These are phyloP conservation scores for Stemphylium beticola DNA, from an alignment of 2,329 filamentous ascomycete species.

Conservation along the genomic window DNA sequence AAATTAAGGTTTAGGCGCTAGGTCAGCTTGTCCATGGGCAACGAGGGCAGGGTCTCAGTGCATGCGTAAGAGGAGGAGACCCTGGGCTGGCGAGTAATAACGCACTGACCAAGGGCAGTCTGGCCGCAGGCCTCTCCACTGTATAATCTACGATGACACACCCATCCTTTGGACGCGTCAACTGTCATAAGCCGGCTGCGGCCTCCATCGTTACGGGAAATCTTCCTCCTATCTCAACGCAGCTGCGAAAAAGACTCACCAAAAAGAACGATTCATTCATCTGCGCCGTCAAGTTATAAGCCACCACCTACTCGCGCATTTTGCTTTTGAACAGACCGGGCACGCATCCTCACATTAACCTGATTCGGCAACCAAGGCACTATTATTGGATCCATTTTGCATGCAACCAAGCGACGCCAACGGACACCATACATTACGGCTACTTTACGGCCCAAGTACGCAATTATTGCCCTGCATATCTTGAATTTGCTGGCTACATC, in stretches of 20 bases:
- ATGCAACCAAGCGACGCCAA: constrained; percentile 33
- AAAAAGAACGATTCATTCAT: background rate
- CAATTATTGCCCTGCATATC: constrained; percentile 32
- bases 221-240: background rate
- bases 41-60: constrained; percentile 12
- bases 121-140: constrained; percentile 13
- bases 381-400: constrained; percentile 24
- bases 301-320: background rate
- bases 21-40: constrained; percentile 5
- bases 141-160: constrained; percentile 18
- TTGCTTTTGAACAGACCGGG: background rate
- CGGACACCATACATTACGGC: constrained; percentile 23
- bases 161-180: constrained; percentile 13
- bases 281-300: constrained; percentile 7
- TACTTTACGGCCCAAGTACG: constrained; percentile 28
- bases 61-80: constrained; percentile 6
- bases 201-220: constrained; percentile 5
- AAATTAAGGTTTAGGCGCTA: constrained; percentile 11
- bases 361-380: constrained; percentile 3
- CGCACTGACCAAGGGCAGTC: constrained; percentile 10
- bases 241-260: background rate
- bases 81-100: constrained; percentile 9
- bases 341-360: constrained; percentile 6
- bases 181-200: constrained; percentile 10
- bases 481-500: constrained; percentile 29